phyloP scores from a whole-genome alignment of 176 grass and related monocot species.

The Oryza meridionalis region DNA sequence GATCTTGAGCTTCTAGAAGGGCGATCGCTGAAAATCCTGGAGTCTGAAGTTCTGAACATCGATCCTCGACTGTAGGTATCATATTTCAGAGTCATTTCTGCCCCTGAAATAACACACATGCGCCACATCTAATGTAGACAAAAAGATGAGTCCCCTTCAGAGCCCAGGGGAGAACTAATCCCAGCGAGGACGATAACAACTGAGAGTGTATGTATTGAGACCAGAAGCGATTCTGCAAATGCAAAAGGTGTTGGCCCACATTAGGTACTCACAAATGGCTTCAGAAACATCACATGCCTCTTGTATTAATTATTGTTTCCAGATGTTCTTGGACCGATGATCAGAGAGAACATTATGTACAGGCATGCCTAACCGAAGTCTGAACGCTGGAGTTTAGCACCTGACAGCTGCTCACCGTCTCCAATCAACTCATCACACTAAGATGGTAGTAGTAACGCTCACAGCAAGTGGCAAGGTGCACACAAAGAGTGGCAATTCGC shows the following conservation, averaged over 20 bases:
- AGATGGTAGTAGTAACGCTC: not conserved
- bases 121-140: not conserved
- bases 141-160: not conserved
- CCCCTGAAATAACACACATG: not conserved
- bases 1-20: slow-evolving; percentile 1
- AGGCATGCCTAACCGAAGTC: not conserved
- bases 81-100: not conserved
- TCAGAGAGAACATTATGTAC: not conserved
- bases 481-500: not conserved
- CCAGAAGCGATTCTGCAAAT: slow-evolving; percentile 3
- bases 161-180: not conserved
- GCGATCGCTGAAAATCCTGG: not conserved
- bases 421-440: not conserved
- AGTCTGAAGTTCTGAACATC: not conserved
- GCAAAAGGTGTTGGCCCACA: not conserved
- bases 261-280: slow-evolving; percentile 4
- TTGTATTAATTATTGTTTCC: slow-evolving; percentile 16
- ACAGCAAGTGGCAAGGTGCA: not conserved
- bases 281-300: slow-evolving; percentile 18
- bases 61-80: not conserved
- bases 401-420: not conserved
- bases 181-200: not conserved
- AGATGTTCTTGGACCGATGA: not conserved
- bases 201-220: not conserved
- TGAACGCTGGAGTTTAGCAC: not conserved